Evolutionary conservation across 768 basidiomycete species (phyloP), one percentile per base, ranked within the genome.

Genomic region (Phallus indusiatus): DNA sequence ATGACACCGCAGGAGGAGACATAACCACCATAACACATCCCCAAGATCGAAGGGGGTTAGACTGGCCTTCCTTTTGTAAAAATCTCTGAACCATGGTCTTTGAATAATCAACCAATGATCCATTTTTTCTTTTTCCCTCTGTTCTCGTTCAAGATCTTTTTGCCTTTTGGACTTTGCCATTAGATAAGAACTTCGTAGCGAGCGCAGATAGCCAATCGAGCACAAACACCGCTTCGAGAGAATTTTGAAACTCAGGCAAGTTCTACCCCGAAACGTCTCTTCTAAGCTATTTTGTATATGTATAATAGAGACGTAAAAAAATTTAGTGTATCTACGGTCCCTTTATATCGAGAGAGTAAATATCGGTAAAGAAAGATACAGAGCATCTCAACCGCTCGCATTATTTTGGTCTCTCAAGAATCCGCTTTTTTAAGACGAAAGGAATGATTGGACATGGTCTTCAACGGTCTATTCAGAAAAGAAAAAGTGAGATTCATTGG

Each of bases 391-490:
- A 5, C 42, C n/a, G n/a, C 42, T 42, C 42, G 42, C n/a, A 42
- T n/a, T 42, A 42, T 42, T 42, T 42, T 42, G n/a, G n/a, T 42
- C 42, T 28, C 28, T 7, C 28, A 28, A n/a, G 28, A 28, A 28
- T 28, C 28, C 28, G 2, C 28, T 28, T 28, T n/a, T 42, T 51
- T 36, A 61, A 17, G 63, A 49, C 14, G 81, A 83, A 62, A 82
- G 80, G 78, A 92, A 92, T 52, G 86, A 81, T 61, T 87, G 75
- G 64, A 92, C 90, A 65, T 91, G 90, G 67, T 90, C 88, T 76
- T 91, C 89, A 21, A 93, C 90, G 66, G 85, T 62, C 63, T 62
- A 35, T 18, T 20, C 14, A 8, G n/a, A n/a, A 50, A 33, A 9
- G 20, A 28, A 46, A 51, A 47, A 22, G 8, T 37, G 11, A 12